Evolutionary conservation across 371 early-diverging fungal species (phyloP), one percentile per base, ranked within the genome.

Genomic region (Circinella umbellata): DNA sequence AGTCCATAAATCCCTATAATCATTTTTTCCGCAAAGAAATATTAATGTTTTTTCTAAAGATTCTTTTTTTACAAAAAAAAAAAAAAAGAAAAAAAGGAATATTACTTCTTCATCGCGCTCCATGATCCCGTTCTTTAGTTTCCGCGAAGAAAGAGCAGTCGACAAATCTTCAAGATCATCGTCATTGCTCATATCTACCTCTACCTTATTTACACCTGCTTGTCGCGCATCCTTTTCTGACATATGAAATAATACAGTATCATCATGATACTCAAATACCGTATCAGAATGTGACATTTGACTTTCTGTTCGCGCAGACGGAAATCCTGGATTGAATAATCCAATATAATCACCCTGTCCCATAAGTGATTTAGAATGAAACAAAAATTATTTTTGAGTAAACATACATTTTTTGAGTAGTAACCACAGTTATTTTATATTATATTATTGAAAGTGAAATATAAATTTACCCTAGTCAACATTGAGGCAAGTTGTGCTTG

Each of bases 231-330:
- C 79, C 54, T 74, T 70, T 62, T 79, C 83, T 10, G 80, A 68
- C 83, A 83, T 83, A 54, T 74, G 37, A 61, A 83, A 83, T 15
- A 83, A 65, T 8, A 76, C 74, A 0, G 79, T 83, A 4, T 79
- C 73, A 17, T 62, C 70, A 2, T 69, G 49, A 53, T 69, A 80
- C 42, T 83, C 77, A 38, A 79, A 70, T 2, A 79, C 61, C 17
- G 68, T 65, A 15, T 77, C 83, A 1, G 70, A 68, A n/a, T 71
- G 73, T 11, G 67, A 42, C 13, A 54, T 47, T 57, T 79, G 80
- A 20, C 74, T 76, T 7, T 63, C 61, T 1, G 74, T 78, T 9
- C 42, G 60, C 18, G 65, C 59, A 20, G 39, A 17, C 8, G 68
- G 46, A 35, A 74, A 49, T 38, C 69, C 67, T 35, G 80, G 80